Base-by-base conservation (phyloP, 441 rosid genomes). In the Populus hybrid region DNA sequence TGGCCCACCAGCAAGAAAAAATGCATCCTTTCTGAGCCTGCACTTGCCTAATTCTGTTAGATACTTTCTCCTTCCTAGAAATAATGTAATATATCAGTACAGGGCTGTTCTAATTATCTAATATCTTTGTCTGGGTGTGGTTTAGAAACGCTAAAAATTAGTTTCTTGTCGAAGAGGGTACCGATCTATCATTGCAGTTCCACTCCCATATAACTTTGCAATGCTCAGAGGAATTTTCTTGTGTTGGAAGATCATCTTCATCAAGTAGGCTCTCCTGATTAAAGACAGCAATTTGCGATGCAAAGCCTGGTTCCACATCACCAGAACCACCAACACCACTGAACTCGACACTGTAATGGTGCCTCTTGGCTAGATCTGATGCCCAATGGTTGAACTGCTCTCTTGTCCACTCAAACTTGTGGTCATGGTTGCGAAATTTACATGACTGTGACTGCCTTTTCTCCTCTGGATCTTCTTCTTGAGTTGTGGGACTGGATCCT, bases 321-420 rank as follows among this genome's bases (percentile, higher is more conserved):
- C 73, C 97, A 69, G 86, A 85, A 70, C 99, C 98, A 40, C 98
- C 98, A 40, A 96, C 98, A 11, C 98, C 98, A 23, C 98, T 87
- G 80, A 92, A 94, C 78, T 92, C 95, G 0, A 96, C 91, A 7
- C 84, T 77, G 85, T 96, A 96, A 74, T 81, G 80, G 83, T 96
- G 92, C 75, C 77, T 81, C 8, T 73, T 53, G 1, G 92, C 98
- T 82, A 96, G 77, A 23, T 85, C 84, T 18, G 88, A 77, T 26
- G 97, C 98, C 99, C 98, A 96, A 0, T 70, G 65, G 80, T 87
- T 85, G 74, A 96, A 94, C 86, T 96, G 98, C 81, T 87, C 89
- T 72, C 98, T 91, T 8, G 97, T 96, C 99, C 98, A 96, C 84
- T 96, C 99, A 77, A 96, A 96, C 83, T 94, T 96, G 87, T 96